Base-by-base conservation (phyloP, 805 yeast species). In the Ogataea neopini region DNA sequence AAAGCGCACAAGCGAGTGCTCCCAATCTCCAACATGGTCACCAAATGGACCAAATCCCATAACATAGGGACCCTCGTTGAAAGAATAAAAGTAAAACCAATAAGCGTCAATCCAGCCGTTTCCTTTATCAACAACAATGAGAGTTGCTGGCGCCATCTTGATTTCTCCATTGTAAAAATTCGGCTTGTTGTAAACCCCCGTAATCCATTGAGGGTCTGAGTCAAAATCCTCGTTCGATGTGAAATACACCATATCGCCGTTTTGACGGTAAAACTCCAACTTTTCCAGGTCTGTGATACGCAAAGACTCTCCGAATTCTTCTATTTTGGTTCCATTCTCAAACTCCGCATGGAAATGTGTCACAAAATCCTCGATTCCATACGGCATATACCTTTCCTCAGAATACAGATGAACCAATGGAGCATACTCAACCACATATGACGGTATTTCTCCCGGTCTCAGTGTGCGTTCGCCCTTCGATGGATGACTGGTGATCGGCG, bases 31-130 rank as follows among this genome's bases (percentile, higher is more conserved):
- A 28, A 94, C 82, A 62, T 92, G 99, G 63, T 92, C 87, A 0
- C 99, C 99, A 72, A 86, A 94, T 0, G 99, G 99, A 0, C 99
- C 99, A 30, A 80, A 78, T 2, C 98, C 98, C 97, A 92, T 90
- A 8, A 92, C 97, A 68, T 84, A 92, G 0, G 99, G 97, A 0
- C 99, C 99, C 54, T 88, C 72, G 63, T 92, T 92, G 72, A 92
- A 92, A 1, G 96, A 85, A 63, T 94, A 92, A 62, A 92, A 92
- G 62, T 88, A 91, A 65, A 92, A 94, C 97, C 98, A 92, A 63
- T 80, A 92, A 0, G 97, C 88, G 64, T 92, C 99, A 0, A 91
- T 86, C 88, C 94, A 84, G 3, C 96, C 96, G 56, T 89, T 86
- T 1, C 96, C 97, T 63, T 90, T 91, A 61, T 92, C 97, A 0